Base-by-base conservation (phyloP, 169 alveolate species). In the Cyclospora cayetanensis region DNA sequence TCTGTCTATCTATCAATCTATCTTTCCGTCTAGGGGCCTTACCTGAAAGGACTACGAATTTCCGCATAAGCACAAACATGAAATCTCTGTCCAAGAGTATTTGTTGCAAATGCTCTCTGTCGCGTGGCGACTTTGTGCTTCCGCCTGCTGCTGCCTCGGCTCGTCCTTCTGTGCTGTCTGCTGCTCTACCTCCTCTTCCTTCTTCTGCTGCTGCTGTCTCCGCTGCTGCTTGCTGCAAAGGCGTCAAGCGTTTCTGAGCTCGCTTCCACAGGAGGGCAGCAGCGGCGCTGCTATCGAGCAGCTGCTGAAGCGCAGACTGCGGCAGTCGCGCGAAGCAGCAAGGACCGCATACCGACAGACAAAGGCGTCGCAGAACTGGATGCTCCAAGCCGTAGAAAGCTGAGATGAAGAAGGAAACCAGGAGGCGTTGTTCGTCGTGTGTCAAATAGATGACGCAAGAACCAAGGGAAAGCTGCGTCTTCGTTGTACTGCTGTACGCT, bases 331-430 rank as follows among this genome's bases (percentile, higher is more conserved):
- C 29, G 90, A 87, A 90, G 66, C 42, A 12, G 31, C 55, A 9
- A 12, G 93, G 70, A 43, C 90, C 80, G 41, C 93, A 90, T 12
- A 90, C 90, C 1, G 93, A 43, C 42, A 90, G 93, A 9, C 90
- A 42, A 34, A 50, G 90, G 42, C 70, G 43, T 1, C 93, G 84
- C 41, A 90, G 43, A 80, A 74, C 11, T 11, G 25, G 11, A n/a
- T 90, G 55, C 55, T 90, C 93, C 20, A 90, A 29, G 12, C 68
- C 50, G 29, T 90, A 90, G 55, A 90, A 90, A 25, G 74, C 27
- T 39, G n/a, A 52, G 37, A 90, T 50, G 25, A 90, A 72, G 83
- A 90, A 90, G 0, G 42, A 31, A 18, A 76, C 55, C 60, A 90
- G 68, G 37, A 52, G 39, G 9, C 39, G 31, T 79, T 60, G 43